These are phyloP conservation scores for Persicaria tinctoria DNA, from an alignment of 148 eudicot genomes.

Conservation along the genomic window DNA sequence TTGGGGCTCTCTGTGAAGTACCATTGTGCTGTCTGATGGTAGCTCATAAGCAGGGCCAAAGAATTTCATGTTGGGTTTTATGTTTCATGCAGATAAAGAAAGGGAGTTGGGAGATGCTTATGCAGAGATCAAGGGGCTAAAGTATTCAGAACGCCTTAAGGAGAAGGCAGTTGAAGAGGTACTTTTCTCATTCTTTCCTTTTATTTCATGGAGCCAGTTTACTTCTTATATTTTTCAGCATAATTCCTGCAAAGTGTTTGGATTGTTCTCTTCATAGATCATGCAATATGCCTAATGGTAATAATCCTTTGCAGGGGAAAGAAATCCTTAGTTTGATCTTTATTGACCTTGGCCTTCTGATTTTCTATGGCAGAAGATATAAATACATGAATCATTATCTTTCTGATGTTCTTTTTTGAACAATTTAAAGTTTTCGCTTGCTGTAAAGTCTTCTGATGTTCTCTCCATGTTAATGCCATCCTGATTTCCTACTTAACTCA, in stretches of 20 bases:
- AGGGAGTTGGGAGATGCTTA: conserved; percentile 84
- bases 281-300: background rate
- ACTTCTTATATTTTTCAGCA: background rate
- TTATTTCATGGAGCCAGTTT: background rate
- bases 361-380: background rate
- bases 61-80: conserved; percentile 14
- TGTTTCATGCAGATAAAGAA: conserved; percentile 61
- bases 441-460: background rate
- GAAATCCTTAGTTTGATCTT: background rate
- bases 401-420: background rate
- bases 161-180: conserved; percentile 99
- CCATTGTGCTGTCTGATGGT: background rate
- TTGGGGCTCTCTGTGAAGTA: background rate
- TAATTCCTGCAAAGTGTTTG: background rate
- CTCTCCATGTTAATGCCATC: background rate
- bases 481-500: background rate
- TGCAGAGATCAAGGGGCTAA: conserved; percentile 76
- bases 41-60: background rate
- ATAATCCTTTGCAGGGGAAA: background rate
- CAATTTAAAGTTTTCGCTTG: background rate
- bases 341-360: background rate
- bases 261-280: background rate
- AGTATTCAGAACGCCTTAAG: conserved; percentile 76
- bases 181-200: conserved; percentile 1
- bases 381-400: background rate